These are phyloP conservation scores for Colletotrichum melonis DNA, from an alignment of 2,329 filamentous ascomycete genomes.

Conservation along the genomic window DNA sequence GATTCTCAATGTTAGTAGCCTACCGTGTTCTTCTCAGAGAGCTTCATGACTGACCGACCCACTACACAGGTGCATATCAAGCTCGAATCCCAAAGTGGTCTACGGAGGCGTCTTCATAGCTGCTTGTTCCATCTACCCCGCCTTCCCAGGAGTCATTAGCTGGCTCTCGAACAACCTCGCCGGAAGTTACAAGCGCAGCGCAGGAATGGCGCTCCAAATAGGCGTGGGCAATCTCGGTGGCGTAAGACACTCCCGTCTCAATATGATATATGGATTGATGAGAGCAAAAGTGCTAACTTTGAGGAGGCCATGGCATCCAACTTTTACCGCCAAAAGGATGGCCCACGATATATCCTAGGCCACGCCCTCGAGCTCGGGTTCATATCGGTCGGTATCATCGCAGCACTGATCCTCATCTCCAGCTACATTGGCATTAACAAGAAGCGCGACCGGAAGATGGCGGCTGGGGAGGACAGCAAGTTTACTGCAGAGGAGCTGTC, in stretches of 20 bases:
- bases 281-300: background rate
- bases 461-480: conserved; percentile 53
- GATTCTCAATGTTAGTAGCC: conserved; percentile 62
- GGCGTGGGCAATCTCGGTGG: conserved; percentile 69
- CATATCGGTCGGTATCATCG: conserved; percentile 56
- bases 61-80: conserved; percentile 66
- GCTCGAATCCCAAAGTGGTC: conserved; percentile 66
- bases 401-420: conserved; percentile 55
- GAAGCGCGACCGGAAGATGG: conserved; percentile 60
- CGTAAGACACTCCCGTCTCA: conserved; percentile 43
- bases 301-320: conserved; percentile 75
- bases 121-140: conserved; percentile 83
- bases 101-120: conserved; percentile 84
- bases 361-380: conserved; percentile 64
- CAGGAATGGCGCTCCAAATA: conserved; percentile 74
- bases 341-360: conserved; percentile 61
- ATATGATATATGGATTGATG: no score
- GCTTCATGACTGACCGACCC: conserved; percentile 12
- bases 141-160: conserved; percentile 80
- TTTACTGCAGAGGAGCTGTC: conserved; percentile 63
- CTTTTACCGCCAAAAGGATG: conserved; percentile 70
- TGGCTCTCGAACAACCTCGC: conserved; percentile 86
- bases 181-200: conserved; percentile 70
- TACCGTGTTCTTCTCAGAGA: no score
- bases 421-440: conserved; percentile 70